Conservation (phyloP, 2,329 filamentous ascomycete genomes). For the Phoma sp. region DNA sequence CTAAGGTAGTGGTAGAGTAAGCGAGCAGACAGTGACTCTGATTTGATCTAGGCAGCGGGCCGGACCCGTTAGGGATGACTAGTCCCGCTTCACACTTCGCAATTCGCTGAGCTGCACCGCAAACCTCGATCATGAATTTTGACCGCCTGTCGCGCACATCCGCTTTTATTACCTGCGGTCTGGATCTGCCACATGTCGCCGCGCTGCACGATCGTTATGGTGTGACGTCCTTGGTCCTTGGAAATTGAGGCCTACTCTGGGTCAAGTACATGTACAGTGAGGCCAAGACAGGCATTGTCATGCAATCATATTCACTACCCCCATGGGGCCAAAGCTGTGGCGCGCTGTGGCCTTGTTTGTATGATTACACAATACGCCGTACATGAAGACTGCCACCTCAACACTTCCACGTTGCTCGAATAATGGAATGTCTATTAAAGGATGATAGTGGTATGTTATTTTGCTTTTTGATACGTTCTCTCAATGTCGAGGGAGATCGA, state of each 20-base stretch:
- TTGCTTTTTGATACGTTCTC: conserved; percentile 28
- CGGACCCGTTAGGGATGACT: conserved; percentile 36
- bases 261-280: conserved; percentile 14
- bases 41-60: conserved; percentile 42
- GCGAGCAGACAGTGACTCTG: conserved; percentile 32
- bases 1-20: conserved; percentile 42
- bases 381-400: neutral
- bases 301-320: conserved; percentile 8
- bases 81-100: conserved; percentile 41
- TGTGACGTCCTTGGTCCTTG: conserved; percentile 31
- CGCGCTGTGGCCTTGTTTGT: neutral
- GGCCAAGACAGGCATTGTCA: conserved; percentile 22
- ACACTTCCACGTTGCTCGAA: neutral
- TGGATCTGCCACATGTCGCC: conserved; percentile 36
- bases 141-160: conserved; percentile 32
- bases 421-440: neutral
- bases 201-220: conserved; percentile 34
- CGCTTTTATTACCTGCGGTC: conserved; percentile 32
- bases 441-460: neutral
- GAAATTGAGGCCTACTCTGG: neutral
- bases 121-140: conserved; percentile 20
- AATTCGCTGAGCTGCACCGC: conserved; percentile 15
- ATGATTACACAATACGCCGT: neutral
- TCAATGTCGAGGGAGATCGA: conserved; percentile 27
- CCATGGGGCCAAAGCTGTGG: conserved; percentile 11